These are phyloP conservation scores for Penicillium waksmanii DNA, from an alignment of 495 filamentous ascomycete species.

Conservation along the genomic window DNA sequence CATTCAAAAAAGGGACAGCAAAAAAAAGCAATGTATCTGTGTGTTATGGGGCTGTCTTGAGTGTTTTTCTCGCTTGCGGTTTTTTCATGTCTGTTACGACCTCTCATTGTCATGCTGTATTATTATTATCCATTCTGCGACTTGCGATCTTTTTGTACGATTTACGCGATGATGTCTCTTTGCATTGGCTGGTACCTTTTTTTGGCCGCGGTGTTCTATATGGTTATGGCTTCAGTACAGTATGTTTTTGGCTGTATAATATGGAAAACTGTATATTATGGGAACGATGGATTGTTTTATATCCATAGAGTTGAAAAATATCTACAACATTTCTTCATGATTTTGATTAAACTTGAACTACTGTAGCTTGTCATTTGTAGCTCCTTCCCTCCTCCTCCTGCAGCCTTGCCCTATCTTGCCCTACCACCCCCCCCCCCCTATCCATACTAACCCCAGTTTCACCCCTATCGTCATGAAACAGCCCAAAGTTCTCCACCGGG, in stretches of 20 bases:
- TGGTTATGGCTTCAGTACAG: conserved; percentile 18
- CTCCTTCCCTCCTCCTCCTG: too few species aligned
- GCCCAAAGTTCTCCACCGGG: not conserved
- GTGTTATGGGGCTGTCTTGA: conserved; percentile 23
- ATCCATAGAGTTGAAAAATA: not conserved
- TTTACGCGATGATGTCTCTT: conserved; percentile 31
- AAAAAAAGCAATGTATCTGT: conserved; percentile 15
- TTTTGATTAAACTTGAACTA: not conserved
- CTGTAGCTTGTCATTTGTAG: too few species aligned
- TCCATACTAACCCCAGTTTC: too few species aligned
- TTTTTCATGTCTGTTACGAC: conserved; percentile 33
- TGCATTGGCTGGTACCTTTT: conserved; percentile 27
- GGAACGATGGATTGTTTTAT: conserved; percentile 1
- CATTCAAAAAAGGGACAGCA: conserved; percentile 2
- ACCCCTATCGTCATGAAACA: not conserved
- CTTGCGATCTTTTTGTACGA: conserved; percentile 21
- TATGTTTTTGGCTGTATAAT: conserved; percentile 3
- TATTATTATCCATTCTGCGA: conserved; percentile 21
- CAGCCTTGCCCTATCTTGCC: too few species aligned
- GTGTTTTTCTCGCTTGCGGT: conserved; percentile 23
- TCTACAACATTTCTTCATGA: not conserved
- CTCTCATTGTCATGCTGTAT: conserved; percentile 16
- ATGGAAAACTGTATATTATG: conserved; percentile 12
- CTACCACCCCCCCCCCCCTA: too few species aligned
- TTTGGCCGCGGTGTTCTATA: conserved; percentile 16